Evolutionary conservation across 2,329 filamentous ascomycete species (phyloP).

Genomic region (Alternaria rosae): DNA sequence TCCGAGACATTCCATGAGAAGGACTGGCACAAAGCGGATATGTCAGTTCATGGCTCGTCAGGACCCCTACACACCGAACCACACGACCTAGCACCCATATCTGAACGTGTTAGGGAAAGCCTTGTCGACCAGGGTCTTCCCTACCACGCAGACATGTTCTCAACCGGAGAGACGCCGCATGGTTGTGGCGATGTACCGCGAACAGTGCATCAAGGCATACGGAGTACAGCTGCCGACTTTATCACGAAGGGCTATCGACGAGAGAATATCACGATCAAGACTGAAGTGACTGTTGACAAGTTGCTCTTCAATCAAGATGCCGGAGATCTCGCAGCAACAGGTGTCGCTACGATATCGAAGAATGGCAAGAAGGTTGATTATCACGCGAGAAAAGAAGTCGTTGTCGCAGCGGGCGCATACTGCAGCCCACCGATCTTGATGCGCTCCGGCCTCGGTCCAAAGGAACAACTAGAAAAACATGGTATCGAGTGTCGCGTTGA

Average conservation of each 20-base stretch:
- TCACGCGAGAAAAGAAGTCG: conserved; percentile 42
- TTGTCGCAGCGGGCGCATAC: conserved; percentile 44
- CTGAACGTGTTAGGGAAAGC: conserved; percentile 62
- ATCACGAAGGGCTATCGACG: conserved; percentile 53
- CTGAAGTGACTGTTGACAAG: conserved; percentile 49
- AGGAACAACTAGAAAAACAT: conserved; percentile 59
- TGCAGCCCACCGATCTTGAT: conserved; percentile 52
- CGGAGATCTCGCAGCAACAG: conserved; percentile 54
- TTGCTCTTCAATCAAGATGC: conserved; percentile 55
- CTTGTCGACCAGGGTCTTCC: conserved; percentile 63
- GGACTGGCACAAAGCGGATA: conserved; percentile 62
- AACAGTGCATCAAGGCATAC: conserved; percentile 42
- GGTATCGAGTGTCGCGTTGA: conserved; percentile 62
- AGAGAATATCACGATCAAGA: conserved; percentile 47
- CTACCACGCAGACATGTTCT: conserved; percentile 67
- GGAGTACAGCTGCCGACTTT: conserved; percentile 41
- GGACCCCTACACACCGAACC: conserved; percentile 65
- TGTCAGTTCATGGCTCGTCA: conserved; percentile 54
- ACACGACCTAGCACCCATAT: conserved; percentile 66
- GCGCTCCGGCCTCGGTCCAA: conserved; percentile 66
- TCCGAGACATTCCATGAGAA: conserved; percentile 67
- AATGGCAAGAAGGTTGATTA: conserved; percentile 51
- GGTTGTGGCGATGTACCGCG: conserved; percentile 44
- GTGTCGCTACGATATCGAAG: conserved; percentile 54
- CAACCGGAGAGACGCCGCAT: conserved; percentile 49